Percentiles rank a stretch among this genome's conserved stretches.
Conservation (phyloP, 2,329 filamentous ascomycete species). For the Monosporascus sp. region DNA sequence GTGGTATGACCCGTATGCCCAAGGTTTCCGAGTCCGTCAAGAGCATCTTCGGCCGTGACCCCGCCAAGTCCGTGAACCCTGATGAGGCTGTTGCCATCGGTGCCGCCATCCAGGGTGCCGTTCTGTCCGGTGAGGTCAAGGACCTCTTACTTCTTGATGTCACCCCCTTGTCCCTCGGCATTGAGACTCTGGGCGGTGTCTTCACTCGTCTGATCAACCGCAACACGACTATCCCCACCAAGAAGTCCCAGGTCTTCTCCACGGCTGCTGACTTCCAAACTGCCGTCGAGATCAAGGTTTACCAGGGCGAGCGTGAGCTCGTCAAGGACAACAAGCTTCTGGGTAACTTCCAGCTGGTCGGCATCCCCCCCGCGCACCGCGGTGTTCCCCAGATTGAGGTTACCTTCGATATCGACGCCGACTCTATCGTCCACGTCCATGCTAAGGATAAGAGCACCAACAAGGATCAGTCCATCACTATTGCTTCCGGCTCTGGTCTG, state of each 20-base stretch:
- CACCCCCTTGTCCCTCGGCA: slow-evolving; percentile 93
- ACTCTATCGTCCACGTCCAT: slow-evolving; percentile 96
- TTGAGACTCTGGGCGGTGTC: slow-evolving; percentile 95
- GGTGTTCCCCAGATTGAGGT: slow-evolving; percentile 96
- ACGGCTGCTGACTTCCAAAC: slow-evolving; percentile 98
- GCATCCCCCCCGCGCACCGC: slow-evolving; percentile 92
- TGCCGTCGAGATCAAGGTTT: slow-evolving; percentile 99
- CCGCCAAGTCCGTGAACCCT: slow-evolving; percentile 97
- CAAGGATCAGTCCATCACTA: slow-evolving; percentile 99
- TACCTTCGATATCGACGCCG: slow-evolving; percentile 97
- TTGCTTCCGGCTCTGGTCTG: slow-evolving; percentile 94
- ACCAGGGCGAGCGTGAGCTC: slow-evolving; percentile 99
- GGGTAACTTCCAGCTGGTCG: slow-evolving; percentile 98
- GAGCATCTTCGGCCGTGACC: slow-evolving; percentile 92
- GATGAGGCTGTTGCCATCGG: slow-evolving; percentile 97
- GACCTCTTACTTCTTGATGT: slow-evolving; percentile 94
- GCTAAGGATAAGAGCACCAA: slow-evolving; percentile 99
- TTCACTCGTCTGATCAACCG: slow-evolving; percentile 98
- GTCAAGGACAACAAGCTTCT: slow-evolving; percentile 98
- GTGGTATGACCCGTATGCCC: slow-evolving; percentile 99
- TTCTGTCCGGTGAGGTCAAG: slow-evolving; percentile 93
- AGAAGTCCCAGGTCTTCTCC: slow-evolving; percentile 98
- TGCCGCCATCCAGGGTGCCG: slow-evolving; percentile 94
- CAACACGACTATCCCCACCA: slow-evolving; percentile 98
- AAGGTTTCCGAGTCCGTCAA: slow-evolving; percentile 96